These are phyloP conservation scores for Amaranthus palmeri DNA, from an alignment of 148 eudicot genomes.

Conservation along the genomic window DNA sequence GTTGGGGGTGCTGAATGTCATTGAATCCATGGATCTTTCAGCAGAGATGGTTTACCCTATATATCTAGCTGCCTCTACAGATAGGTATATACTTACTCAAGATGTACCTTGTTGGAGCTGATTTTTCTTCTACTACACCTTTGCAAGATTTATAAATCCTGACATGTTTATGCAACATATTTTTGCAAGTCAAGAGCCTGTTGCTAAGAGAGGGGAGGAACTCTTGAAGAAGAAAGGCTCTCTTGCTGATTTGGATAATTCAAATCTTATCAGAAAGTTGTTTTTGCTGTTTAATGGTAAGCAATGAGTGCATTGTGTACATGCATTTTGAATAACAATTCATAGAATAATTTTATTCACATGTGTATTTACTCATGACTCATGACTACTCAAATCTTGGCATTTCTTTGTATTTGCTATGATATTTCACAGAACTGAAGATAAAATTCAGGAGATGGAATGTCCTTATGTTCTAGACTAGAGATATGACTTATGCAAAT, in stretches of 20 bases:
- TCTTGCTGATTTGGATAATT: conserved; percentile 72
- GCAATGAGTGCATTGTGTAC: conserved; percentile 1
- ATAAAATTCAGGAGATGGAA: not conserved
- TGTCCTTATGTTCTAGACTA: not conserved
- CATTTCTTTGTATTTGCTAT: not conserved
- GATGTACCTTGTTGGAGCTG: conserved; percentile 5
- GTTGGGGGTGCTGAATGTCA: conserved; percentile 80
- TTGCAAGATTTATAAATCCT: conserved; percentile 6
- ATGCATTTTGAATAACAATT: not conserved
- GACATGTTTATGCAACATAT: conserved; percentile 20
- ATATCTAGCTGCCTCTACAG: conserved; percentile 70
- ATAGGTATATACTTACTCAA: conserved; percentile 46
- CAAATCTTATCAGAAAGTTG: conserved; percentile 57
- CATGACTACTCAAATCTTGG: not conserved
- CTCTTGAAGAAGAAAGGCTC: conserved; percentile 82
- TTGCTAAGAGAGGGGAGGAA: conserved; percentile 80
- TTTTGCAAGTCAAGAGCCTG: conserved; percentile 76
- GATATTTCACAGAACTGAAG: not conserved
- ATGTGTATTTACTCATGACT: not conserved
- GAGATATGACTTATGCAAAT: not conserved
- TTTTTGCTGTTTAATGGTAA: conserved; percentile 84
- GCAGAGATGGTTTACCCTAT: conserved; percentile 69
- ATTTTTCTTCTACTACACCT: not conserved
- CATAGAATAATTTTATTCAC: not conserved
- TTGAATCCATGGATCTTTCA: conserved; percentile 65